Evolutionary conservation across 495 filamentous ascomycete species (phyloP).

Genomic region (Hypoxylon rickii): DNA sequence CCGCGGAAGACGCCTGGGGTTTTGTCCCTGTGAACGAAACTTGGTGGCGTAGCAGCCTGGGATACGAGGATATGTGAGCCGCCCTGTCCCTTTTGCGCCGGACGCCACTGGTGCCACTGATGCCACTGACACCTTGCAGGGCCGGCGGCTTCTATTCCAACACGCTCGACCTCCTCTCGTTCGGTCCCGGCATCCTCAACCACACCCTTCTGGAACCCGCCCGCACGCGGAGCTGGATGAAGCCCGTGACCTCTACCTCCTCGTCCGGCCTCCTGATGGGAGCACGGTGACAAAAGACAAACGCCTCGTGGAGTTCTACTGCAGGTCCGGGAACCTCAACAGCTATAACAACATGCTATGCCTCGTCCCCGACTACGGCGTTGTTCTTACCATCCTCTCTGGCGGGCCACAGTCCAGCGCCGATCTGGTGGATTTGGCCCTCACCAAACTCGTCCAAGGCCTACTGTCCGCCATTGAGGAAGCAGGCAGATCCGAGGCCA

Average conservation of each 20-base stretch:
- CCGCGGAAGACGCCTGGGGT: constrained; percentile 41
- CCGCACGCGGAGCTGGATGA: constrained; percentile 60
- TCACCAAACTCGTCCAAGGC: constrained; percentile 42
- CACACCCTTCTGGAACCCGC: constrained; percentile 46
- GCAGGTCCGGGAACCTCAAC: constrained; percentile 57
- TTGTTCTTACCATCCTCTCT: constrained; percentile 54
- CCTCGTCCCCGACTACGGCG: constrained; percentile 56
- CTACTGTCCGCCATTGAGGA: constrained; percentile 53
- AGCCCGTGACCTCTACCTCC: constrained; percentile 55
- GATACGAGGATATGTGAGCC: constrained; percentile 52
- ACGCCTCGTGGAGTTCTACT: constrained; percentile 57
- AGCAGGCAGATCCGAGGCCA: constrained; percentile 49
- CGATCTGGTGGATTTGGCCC: constrained; percentile 27
- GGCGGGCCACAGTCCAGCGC: constrained; percentile 41
- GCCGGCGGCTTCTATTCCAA: constrained; percentile 59
- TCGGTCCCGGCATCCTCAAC: constrained; percentile 57
- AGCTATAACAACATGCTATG: constrained; percentile 52
- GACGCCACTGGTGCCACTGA: no score
- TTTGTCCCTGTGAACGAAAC: constrained; percentile 44
- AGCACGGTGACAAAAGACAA: constrained; percentile 42
- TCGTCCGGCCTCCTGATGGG: constrained; percentile 50
- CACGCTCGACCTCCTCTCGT: constrained; percentile 54
- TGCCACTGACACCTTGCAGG: constrained; percentile 14
- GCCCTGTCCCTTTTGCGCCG: no score
- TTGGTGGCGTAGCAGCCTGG: constrained; percentile 49